Evolutionary conservation across 78 protist species (phyloP).

Genomic region (Cavenderia fasciculata): DNA sequence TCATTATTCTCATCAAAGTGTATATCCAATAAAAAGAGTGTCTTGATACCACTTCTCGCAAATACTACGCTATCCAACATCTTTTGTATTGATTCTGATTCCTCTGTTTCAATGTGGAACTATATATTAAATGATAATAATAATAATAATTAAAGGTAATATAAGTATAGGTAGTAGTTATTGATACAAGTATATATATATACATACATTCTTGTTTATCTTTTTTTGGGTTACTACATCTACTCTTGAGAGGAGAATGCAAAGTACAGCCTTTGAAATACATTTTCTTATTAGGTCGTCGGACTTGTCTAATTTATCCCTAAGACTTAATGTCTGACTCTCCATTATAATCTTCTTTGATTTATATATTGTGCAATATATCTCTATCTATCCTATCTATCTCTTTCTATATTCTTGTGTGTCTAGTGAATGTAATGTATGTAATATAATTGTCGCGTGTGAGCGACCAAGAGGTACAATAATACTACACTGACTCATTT

Average conservation of each 20-base stretch:
- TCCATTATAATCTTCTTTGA: no score
- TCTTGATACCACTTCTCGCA: conserved; percentile 26
- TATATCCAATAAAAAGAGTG: conserved; percentile 47
- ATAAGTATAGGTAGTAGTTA: not conserved
- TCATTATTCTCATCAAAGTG: conserved; percentile 68
- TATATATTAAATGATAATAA: not conserved
- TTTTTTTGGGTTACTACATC: not conserved
- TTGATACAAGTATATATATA: not conserved
- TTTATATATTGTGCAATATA: not conserved
- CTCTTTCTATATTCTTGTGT: not conserved
- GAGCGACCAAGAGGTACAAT: no score
- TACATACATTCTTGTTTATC: conserved; percentile 42
- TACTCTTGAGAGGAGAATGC: conserved; percentile 34
- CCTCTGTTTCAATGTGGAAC: conserved; percentile 72
- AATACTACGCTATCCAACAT: conserved; percentile 8
- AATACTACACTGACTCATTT: no score
- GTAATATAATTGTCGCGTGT: no score
- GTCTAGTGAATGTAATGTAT: no score
- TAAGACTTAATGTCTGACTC: not conserved
- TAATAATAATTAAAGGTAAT: not conserved
- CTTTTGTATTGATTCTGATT: conserved; percentile 42
- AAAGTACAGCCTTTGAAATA: conserved; percentile 38
- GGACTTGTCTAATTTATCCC: not conserved
- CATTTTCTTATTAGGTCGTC: conserved; percentile 35
- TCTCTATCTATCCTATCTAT: not conserved